Conservation (phyloP, 371 early-diverging fungal genomes). For the Synchytrium microbalum region DNA sequence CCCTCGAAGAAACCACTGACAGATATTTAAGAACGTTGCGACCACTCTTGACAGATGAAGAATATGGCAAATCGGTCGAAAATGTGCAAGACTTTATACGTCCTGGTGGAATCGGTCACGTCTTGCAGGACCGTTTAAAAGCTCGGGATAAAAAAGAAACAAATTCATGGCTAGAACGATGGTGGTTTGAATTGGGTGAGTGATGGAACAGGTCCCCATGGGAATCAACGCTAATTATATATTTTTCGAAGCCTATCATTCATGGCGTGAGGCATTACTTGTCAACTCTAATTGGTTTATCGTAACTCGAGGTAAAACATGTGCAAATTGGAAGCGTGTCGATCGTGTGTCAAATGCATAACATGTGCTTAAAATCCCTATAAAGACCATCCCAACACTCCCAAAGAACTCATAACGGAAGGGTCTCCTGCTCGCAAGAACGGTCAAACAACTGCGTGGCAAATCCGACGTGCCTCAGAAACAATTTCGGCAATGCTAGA, state of each 20-base stretch:
- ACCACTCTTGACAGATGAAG: slow-evolving; percentile 50
- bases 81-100: slow-evolving; percentile 58
- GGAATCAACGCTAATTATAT: not conserved
- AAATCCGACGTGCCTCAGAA: not conserved
- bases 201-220: not conserved
- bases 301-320: not conserved
- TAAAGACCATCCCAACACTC: slow-evolving; percentile 56
- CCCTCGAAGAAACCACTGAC: slow-evolving; percentile 57
- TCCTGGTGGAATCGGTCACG: slow-evolving; percentile 48
- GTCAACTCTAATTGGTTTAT: slow-evolving; percentile 77
- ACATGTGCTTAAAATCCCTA: not conserved
- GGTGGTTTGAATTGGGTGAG: slow-evolving; percentile 31
- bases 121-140: slow-evolving; percentile 62
- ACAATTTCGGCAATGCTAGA: not conserved
- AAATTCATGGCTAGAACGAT: slow-evolving; percentile 77
- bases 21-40: slow-evolving; percentile 62
- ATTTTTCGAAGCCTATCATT: slow-evolving; percentile 68
- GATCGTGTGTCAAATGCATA: no score
- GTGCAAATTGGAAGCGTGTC: no score
- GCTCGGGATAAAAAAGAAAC: slow-evolving; percentile 43
- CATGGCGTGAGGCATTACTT: slow-evolving; percentile 58
- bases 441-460: slow-evolving; percentile 48
- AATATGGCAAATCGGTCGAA: slow-evolving; percentile 38
- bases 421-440: slow-evolving; percentile 16
- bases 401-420: slow-evolving; percentile 35